Evolutionary conservation across 2,329 filamentous ascomycete species (phyloP), one percentile per base, ranked within the genome.

Genomic region (Penicillium sp.): DNA sequence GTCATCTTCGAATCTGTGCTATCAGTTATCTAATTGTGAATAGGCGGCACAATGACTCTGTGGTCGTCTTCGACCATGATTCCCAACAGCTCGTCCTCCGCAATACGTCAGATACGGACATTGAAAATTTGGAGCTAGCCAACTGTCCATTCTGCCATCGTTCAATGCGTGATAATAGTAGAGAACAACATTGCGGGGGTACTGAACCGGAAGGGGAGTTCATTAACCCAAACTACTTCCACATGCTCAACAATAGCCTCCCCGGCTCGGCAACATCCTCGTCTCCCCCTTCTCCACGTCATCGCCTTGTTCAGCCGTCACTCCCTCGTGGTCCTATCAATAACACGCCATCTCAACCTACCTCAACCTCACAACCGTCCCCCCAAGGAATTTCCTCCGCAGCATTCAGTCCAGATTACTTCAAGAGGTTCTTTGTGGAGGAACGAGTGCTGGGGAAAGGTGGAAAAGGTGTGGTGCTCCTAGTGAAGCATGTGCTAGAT

Each of bases 131-230:
- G 55, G 84, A 86, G 50, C 72, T 81, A 28, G 71, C 85, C 56
- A 86, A 92, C 69, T 99, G 95, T 69, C 94, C 95, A n/a, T 90
- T 91, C 67, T 97, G 93, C 72, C 90, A 91, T 70, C 88, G 89
- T 50, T 85, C 90, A 17, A 82, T 84, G 63, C 78, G 75, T 30
- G 86, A 73, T 72, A 81, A 61, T 17, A 80, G 83, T 41, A 65
- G 69, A 25, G 68, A 69, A 19, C 67, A 70, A 30, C 68, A 68
- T 49, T 65, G 64, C 58, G 70, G 54, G 6, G 61, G 71, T 37
- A 40, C 59, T 51, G 71, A 62, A 62, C 69, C 64, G 60, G 72
- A 68, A 66, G 82, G 88, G 46, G 83, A 87, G 54, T 97, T 92
- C 70, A 89, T 97, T 64, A 88, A 92, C 67, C 92, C 92, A 2